Evolutionary conservation across 2,329 filamentous ascomycete species (phyloP).

Genomic region (Diaporthe caulivora): DNA sequence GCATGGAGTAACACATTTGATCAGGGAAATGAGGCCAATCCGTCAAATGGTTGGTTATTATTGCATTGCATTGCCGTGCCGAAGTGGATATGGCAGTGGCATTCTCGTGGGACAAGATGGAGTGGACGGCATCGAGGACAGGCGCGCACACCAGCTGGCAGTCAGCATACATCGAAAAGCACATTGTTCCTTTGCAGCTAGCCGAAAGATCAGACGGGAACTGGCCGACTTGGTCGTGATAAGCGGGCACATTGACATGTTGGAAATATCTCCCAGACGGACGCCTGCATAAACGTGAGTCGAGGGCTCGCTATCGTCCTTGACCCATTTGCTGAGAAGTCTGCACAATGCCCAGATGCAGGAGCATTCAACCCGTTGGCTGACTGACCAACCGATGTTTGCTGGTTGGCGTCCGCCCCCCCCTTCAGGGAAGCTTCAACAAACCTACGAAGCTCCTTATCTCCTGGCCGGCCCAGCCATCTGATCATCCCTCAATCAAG

Average conservation of each 20-base stretch:
- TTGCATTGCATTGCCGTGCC: not conserved
- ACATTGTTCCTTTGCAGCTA: not conserved
- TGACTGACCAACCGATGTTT: not conserved
- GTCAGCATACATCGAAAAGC: not conserved
- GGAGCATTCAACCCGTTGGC: not conserved
- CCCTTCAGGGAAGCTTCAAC: not conserved
- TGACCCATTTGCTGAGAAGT: not conserved
- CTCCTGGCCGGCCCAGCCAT: not conserved
- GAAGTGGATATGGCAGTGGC: not conserved
- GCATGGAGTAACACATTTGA: not conserved
- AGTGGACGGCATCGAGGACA: not conserved
- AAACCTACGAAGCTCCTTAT: not conserved
- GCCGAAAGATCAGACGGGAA: not conserved
- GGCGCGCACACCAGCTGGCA: not conserved
- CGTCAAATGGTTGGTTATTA: not conserved
- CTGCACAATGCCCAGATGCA: not conserved
- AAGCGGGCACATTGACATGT: not conserved
- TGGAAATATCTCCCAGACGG: not conserved
- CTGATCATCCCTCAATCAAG: not conserved
- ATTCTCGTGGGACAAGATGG: not conserved
- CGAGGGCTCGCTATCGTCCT: not conserved
- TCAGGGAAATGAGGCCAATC: not conserved
- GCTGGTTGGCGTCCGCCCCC: not conserved
- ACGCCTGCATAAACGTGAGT: not conserved
- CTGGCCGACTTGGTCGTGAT: not conserved